phyloP scores from a whole-genome alignment of 2,329 filamentous ascomycete species.

The Trichoderma sp. region DNA sequence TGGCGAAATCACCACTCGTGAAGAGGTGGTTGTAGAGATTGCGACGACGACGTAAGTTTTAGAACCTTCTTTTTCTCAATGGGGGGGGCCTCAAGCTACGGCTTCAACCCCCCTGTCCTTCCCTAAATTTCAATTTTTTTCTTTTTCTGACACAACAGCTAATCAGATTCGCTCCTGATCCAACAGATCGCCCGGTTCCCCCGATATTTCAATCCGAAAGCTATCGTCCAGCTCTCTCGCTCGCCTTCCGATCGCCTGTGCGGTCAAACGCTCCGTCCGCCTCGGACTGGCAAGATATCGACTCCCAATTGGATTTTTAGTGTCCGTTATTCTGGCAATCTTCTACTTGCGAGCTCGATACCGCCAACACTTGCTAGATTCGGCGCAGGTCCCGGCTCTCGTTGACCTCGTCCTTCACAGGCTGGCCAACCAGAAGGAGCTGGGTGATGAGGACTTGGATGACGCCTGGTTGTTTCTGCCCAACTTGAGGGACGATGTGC shows the following conservation, averaged over 20 bases:
- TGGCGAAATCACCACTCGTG: conserved; percentile 63
- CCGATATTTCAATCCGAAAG: conserved; percentile 56
- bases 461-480: conserved; percentile 84
- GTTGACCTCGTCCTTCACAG: conserved; percentile 82
- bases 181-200: conserved; percentile 69
- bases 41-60: conserved; percentile 50
- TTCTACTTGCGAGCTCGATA: conserved; percentile 65
- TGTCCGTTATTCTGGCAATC: conserved; percentile 45
- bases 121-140: conserved; percentile 9
- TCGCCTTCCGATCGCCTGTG: conserved; percentile 81
- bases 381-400: conserved; percentile 73
- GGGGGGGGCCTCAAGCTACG: background rate
- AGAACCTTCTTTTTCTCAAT: conserved; percentile 22
- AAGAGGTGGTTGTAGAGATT: conserved; percentile 53
- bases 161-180: conserved; percentile 75
- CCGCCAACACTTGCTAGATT: conserved; percentile 60
- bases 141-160: conserved; percentile 63
- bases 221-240: conserved; percentile 88
- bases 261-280: conserved; percentile 73
- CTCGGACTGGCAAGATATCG: conserved; percentile 82
- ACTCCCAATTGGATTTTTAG: conserved; percentile 71
- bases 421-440: conserved; percentile 76
- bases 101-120: background rate
- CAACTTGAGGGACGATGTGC: conserved; percentile 85
- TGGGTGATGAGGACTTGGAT: conserved; percentile 64